Evolutionary conservation across 305 asterid genomes (phyloP).

Genomic region (Solanum chacoense): DNA sequence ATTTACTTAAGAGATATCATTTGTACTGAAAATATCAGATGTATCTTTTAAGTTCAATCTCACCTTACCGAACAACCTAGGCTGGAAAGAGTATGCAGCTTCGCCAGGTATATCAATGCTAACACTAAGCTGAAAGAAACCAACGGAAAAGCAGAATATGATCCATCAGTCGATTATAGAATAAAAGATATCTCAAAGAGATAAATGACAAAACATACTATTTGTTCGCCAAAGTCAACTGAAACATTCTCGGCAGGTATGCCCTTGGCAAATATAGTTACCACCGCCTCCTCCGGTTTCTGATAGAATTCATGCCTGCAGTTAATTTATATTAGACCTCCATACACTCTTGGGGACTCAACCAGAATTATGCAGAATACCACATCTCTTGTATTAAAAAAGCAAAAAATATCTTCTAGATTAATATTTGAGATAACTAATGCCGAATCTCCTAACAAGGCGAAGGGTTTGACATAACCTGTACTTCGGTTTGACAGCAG

Average conservation of each 20-base stretch:
- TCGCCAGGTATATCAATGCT: constrained; percentile 68
- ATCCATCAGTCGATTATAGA: neutral
- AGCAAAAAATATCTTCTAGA: neutral
- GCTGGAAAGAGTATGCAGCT: constrained; percentile 68
- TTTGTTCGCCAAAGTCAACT: constrained; percentile 88
- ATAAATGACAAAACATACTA: constrained; percentile 34
- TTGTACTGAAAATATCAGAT: neutral
- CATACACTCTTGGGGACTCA: neutral
- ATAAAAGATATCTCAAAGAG: neutral
- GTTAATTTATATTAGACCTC: neutral
- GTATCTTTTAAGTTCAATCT: neutral
- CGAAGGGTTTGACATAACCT: constrained; percentile 23
- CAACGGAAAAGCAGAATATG: neutral
- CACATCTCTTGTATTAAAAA: neutral
- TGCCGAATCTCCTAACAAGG: neutral
- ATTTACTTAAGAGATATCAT: neutral
- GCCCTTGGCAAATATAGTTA: constrained; percentile 82
- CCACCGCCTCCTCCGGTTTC: constrained; percentile 88
- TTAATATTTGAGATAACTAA: neutral
- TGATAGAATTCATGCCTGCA: constrained; percentile 92
- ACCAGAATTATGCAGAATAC: neutral
- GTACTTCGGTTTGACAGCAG: constrained; percentile 43
- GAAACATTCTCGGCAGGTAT: constrained; percentile 46
- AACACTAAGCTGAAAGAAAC: constrained; percentile 63
- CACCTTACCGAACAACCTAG: constrained; percentile 90